These are phyloP conservation scores for Erodium chrysanthum DNA, from an alignment of 441 rosid genomes.

Conservation along the genomic window DNA sequence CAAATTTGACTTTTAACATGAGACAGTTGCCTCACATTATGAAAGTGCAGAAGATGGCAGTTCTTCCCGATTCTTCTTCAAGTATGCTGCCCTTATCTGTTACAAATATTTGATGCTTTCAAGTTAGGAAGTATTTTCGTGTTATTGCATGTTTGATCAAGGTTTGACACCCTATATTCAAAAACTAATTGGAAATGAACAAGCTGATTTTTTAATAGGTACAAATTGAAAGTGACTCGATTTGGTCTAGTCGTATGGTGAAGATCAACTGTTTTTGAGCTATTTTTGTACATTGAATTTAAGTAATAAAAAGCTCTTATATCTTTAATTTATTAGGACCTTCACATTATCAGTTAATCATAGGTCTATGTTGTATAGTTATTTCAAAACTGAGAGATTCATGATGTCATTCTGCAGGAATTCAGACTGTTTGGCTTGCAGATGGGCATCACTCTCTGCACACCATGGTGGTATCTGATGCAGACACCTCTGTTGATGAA, in stretches of 20 bases:
- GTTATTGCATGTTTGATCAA: conserved; percentile 6
- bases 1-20: conserved; percentile 33
- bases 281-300: not conserved
- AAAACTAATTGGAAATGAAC: not conserved
- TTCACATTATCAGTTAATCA: not conserved
- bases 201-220: not conserved
- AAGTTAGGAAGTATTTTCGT: conserved; percentile 11
- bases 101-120: conserved; percentile 10
- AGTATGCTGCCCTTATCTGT: conserved; percentile 34
- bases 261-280: not conserved
- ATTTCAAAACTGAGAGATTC: conserved; percentile 11
- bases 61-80: conserved; percentile 47
- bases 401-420: conserved; percentile 34
- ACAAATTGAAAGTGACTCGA: not conserved
- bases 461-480: conserved; percentile 31
- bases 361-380: not conserved
- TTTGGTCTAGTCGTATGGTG: not conserved
- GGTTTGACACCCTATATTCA: conserved; percentile 1
- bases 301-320: not conserved
- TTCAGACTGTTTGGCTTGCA: conserved; percentile 51
- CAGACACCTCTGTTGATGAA: conserved; percentile 26
- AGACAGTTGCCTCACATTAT: conserved; percentile 41
- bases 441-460: conserved; percentile 58
- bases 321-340: not conserved
- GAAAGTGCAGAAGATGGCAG: conserved; percentile 62